Conservation (phyloP, 345 rosid genomes). For the Kandelia obovata region DNA sequence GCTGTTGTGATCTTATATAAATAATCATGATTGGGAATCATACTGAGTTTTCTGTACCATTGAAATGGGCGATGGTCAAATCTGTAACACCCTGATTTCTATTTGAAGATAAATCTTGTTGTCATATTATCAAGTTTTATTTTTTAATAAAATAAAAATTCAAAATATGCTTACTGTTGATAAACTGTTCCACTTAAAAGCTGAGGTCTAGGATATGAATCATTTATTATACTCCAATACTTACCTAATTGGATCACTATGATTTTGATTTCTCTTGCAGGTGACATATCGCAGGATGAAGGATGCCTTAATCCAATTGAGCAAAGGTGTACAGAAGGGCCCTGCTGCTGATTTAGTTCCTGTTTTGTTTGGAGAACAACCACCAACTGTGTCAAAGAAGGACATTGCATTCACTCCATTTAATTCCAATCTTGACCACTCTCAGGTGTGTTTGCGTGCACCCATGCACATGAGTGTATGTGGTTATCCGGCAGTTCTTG, state of each 20-base stretch:
- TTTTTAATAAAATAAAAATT: no score
- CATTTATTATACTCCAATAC: neutral
- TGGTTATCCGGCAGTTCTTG: neutral
- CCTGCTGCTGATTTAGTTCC: constrained; percentile 88
- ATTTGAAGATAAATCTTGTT: constrained; percentile 1
- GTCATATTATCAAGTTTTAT: neutral
- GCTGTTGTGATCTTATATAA: neutral
- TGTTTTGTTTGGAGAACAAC: constrained; percentile 79
- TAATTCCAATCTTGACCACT: constrained; percentile 75
- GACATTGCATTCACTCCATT: constrained; percentile 51
- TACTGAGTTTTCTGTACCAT: neutral
- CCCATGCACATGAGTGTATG: neutral
- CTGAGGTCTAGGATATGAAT: no score
- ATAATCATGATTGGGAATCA: neutral
- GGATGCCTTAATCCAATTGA: constrained; percentile 75
- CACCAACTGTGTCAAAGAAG: constrained; percentile 53
- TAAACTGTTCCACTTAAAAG: no score
- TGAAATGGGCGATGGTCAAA: neutral
- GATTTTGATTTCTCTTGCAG: constrained; percentile 32
- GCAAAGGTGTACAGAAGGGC: constrained; percentile 80
- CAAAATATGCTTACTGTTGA: no score
- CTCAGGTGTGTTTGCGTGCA: constrained; percentile 48
- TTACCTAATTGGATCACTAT: neutral
- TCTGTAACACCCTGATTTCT: neutral
- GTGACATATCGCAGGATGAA: constrained; percentile 92